Evolutionary conservation across 192 early-diverging fungal genomes (phyloP), one percentile per base, ranked within the genome.

Genomic region (Linnemannia hyalina): DNA sequence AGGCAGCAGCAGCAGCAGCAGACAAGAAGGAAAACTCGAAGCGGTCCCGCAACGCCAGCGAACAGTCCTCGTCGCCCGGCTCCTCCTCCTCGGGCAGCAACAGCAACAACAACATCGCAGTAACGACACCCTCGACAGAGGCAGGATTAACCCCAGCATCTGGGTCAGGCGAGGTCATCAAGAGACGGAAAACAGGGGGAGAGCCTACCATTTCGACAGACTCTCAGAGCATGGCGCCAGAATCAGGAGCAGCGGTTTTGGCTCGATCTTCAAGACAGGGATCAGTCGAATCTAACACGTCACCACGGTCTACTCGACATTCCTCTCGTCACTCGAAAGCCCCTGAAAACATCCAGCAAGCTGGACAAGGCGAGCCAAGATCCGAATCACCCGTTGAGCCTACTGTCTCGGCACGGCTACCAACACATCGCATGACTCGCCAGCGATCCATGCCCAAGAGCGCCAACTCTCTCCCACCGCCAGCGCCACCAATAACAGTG

Each of bases 221-320:
- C 20, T 9, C 60, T 23, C 75, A 83, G 1, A 77, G 38, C 22
- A 41, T 32, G 6, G 40, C 18, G 26, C 13, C 11, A 9, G 77
- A 80, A 4, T 16, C 41, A 41, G 46, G 46, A 10, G 15, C 68
- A 6, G 15, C 68, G 1, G 41, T 41, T 8, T 75, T 71, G 36
- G 15, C 32, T 73, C 73, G 60, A 8, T 70, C 84, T 7, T 86
- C 84, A 4, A 80, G 80, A 55, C 79, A 80, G 36, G 84, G 84
- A 42, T 86, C 84, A 2, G 79, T 36, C 6, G 84, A 86, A 32
- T 80, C 72, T 20, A 41, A 44, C 44, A 41, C 80, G 16, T 86
- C 84, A 57, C 84, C 84, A 3, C 79, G 84, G 15, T 86, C 84
- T 38, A 86, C 84, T 23, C 84, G 84, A 47, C 84, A 86, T 38